Evolutionary conservation across 805 yeast species (phyloP), one percentile per base, ranked within the genome.

Genomic region (Nakazawaea peltata): DNA sequence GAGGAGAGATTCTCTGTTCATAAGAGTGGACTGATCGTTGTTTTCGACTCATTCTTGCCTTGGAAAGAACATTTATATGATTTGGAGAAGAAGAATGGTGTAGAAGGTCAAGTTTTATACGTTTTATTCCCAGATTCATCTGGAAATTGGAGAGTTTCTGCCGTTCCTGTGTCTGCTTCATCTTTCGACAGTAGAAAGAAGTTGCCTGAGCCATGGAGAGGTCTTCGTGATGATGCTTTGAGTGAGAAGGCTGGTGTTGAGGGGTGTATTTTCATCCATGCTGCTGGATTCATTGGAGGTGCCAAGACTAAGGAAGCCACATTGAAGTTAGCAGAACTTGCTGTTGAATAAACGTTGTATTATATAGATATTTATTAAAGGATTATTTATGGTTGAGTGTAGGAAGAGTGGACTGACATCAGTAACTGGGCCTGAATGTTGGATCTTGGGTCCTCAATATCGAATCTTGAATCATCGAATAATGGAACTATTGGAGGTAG

Each of bases 281-380:
- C 97, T 29, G 84, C 95, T 28, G 97, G 98, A 0, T 92, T 92
- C 60, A 92, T 92, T 50, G 98, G 98, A 30, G 98, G 98, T 36
- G 85, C 90, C 38, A 68, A 77, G 51, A 71, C 94, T 17, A 63
- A 68, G 43, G 96, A 86, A 34, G 81, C 83, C 22, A 97, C 80
- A 11, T 54, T 86, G 39, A 59, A 73, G 50, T 68, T 92, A 57
- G 97, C 97, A 5, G 62, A 60, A 39, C 47, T 50, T 36, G 69
- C 69, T 19, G 46, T 60, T 16, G 43, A 41, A n/a, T n/a, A n/a
- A n/a, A n/a, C n/a, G n/a, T n/a, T n/a, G n/a, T n/a, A n/a, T n/a
- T n/a, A n/a, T n/a, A 18, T 18, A n/a, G n/a, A n/a, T n/a, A n/a
- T n/a, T n/a, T n/a, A n/a, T n/a, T n/a, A n/a, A n/a, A n/a, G n/a